Base-by-base conservation (phyloP, 306 rosid genomes). In the Neltuma alba region DNA sequence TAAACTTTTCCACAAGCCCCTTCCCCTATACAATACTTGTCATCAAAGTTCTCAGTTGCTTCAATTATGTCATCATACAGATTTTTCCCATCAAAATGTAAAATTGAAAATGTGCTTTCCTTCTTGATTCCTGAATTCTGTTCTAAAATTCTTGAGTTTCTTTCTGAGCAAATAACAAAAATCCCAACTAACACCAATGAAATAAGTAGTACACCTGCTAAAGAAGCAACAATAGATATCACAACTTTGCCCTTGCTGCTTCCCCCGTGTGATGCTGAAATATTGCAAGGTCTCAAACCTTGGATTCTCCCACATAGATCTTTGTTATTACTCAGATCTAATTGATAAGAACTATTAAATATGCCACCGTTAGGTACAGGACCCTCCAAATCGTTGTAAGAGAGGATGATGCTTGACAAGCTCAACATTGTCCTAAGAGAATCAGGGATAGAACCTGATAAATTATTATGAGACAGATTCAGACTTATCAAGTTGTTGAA, bases 391-490 rank as follows among this genome's bases (percentile, higher is more conserved):
- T 62, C 16, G 41, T 62, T 62, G 23, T 62, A 16, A 18, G 68
- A 62, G 8, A 62, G 13, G 58, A 64, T 79, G 72, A 79, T 80
- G 38, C 82, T 83, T 27, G 83, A 80, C 40, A 18, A 60, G 68
- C 85, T 13, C 41, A 18, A 33, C 7, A 28, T 34, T 80, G 1
- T 10, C 21, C 72, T 10, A 0, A 66, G 31, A 9, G 72, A 66
- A 21, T 66, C 4, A 37, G 50, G 50, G 33, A 66, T n/a, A 38
- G 50, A 66, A 2, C 31, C 50, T 7, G 82, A 60, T 28, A 86
- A 84, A 34, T 78, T 48, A 8, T 86, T 83, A 47, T 72, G 80
- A 37, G 89, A 86, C 50, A 86, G 44, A 65, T 86, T 86, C 25
- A 83, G 40, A 38, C 42, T 86, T 42, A 69, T 82, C 61, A 86